Evolutionary conservation across 2,329 filamentous ascomycete species (phyloP), one percentile per base, ranked within the genome.

Genomic region (Colletotrichum horii): DNA sequence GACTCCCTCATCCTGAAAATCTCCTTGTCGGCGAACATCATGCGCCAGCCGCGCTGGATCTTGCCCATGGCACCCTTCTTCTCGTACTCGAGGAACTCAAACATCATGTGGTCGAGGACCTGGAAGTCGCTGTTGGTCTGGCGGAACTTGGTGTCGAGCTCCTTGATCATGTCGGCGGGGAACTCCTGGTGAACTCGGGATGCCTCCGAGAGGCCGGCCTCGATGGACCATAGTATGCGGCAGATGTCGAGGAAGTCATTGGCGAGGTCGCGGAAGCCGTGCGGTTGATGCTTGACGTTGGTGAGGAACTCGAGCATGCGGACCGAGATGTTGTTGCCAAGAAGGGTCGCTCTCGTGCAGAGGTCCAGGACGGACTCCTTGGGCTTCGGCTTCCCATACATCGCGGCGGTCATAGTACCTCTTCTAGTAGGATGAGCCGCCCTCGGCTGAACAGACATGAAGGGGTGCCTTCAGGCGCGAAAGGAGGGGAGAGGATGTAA

Each of bases 171-270:
- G 71, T 94, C 92, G 6, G 83, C 79, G 0, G 93, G 91, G 22
- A 94, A 87, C 19, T 87, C 84, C 77, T 90, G 89, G 19, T 85
- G 84, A 24, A 86, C 87, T 55, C 87, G 86, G 34, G 86, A 83
- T 60, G 87, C 88, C 78, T 92, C 89, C n/a, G 84, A 83, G 69
- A 94, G 87, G 7, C 93, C 93, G 26, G 91, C 89, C 82, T 94
- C 92, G 76, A 94, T 92, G n/a, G 91, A 90, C 87, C 92, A 93
- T 56, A 94, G 86, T 56, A 92, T 90, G 70, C 92, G 89, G 81
- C 91, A 93, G 7, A 91, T 90, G 71, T 94, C 92, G 74, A 95
- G 88, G 80, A 94, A 94, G 77, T 93, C 91, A 76, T 89, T 88
- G 12, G 93, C 92, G 24, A 94, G 87, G 30, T 87, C 84, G 74